These are phyloP conservation scores for Rhamnella rubrinervis DNA, from an alignment of 331 rosid species.

Conservation along the genomic window DNA sequence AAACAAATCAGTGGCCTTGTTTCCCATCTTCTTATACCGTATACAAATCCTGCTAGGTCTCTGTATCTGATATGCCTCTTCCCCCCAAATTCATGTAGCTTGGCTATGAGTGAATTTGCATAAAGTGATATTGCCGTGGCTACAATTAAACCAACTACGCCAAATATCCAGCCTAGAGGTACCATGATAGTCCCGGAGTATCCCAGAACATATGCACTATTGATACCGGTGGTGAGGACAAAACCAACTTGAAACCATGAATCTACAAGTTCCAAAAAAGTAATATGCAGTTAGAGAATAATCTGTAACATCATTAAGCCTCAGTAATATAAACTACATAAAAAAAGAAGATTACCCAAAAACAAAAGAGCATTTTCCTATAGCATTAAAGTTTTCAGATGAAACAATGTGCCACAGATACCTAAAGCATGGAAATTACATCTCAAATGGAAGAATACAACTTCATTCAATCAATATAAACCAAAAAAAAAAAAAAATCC, in stretches of 20 bases:
- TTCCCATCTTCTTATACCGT: constrained; percentile 46
- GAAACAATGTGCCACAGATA: too few relatives aligned
- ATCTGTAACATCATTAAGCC: not conserved
- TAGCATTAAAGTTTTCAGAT: too few relatives aligned
- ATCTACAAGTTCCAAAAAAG: constrained; percentile 36
- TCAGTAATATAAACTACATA: too few relatives aligned
- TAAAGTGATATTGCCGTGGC: constrained; percentile 76
- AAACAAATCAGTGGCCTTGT: too few relatives aligned
- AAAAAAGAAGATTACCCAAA: too few relatives aligned
- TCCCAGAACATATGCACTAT: constrained; percentile 90
- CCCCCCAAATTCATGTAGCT: constrained; percentile 91
- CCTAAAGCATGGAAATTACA: too few relatives aligned
- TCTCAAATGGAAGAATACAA: too few relatives aligned
- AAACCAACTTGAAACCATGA: constrained; percentile 97
- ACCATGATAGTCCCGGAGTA: constrained; percentile 88
- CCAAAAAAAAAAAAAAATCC: constrained; percentile 7
- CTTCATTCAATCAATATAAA: not conserved
- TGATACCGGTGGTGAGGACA: constrained; percentile 88
- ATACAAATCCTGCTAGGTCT: constrained; percentile 82
- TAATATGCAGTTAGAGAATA: not conserved
- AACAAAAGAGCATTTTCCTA: too few relatives aligned
- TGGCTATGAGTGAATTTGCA: constrained; percentile 80
- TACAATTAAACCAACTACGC: constrained; percentile 61
- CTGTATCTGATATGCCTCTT: constrained; percentile 90
- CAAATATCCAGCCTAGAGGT: constrained; percentile 79